phyloP scores from a whole-genome alignment of 495 filamentous ascomycete species.

The Penicillium manginii region DNA sequence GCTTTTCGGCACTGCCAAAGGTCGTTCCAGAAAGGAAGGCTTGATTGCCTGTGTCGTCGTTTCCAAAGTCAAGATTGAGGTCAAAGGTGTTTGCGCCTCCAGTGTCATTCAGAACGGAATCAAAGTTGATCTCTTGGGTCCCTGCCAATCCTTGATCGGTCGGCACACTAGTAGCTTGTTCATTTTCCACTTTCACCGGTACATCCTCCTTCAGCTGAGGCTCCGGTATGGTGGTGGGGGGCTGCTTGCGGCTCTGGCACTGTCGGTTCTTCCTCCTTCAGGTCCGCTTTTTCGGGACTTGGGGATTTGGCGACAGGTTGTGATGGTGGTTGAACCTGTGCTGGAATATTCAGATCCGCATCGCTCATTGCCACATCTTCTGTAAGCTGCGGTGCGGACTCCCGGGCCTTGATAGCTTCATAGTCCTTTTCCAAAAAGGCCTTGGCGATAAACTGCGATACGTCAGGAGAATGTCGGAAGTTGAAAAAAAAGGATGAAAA shows the following conservation, averaged over 20 bases:
- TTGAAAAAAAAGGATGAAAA: conserved; percentile 10
- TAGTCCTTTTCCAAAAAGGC: conserved; percentile 51
- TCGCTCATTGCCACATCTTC: conserved; percentile 42
- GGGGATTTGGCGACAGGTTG: conserved; percentile 21
- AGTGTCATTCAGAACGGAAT: conserved; percentile 41
- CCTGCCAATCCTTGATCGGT: conserved; percentile 26
- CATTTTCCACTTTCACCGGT: conserved; percentile 33
- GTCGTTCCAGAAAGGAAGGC: conserved; percentile 45
- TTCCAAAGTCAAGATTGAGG: conserved; percentile 51
- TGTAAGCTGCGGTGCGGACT: conserved; percentile 30
- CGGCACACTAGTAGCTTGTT: conserved; percentile 17
- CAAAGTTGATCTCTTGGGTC: conserved; percentile 43
- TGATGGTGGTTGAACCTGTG: conserved; percentile 15
- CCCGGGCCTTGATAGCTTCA: conserved; percentile 42
- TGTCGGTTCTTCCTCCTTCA: conserved; percentile 19
- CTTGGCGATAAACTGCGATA: conserved; percentile 47
- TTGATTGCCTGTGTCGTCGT: conserved; percentile 49
- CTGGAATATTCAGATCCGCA: conserved; percentile 17
- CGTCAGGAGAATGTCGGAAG: conserved; percentile 22
- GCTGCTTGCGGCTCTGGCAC: conserved; percentile 12
- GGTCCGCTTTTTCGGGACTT: conserved; percentile 17
- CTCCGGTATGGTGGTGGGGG: conserved; percentile 18
- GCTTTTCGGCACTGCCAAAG: conserved; percentile 34
- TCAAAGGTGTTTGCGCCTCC: conserved; percentile 45
- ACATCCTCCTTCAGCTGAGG: conserved; percentile 24